phyloP scores from a whole-genome alignment of 495 filamentous ascomycete species.

The Gamarada debralockiae region DNA sequence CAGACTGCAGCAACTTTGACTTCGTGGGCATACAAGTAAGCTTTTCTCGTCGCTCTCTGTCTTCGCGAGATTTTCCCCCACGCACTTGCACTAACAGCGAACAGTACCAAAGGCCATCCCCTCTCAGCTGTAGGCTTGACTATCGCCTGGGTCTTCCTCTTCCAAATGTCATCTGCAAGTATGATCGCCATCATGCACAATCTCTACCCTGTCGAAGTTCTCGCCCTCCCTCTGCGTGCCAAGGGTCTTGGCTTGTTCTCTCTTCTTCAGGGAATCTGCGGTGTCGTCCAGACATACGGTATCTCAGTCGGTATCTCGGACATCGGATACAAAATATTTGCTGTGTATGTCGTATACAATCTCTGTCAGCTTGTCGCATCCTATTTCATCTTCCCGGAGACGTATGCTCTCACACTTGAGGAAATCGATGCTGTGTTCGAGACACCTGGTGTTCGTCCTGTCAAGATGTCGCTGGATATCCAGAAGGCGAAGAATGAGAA shows the following conservation, averaged over 20 bases:
- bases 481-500: conserved; percentile 39
- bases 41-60: neutral
- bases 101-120: conserved; percentile 13
- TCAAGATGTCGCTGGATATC: conserved; percentile 43
- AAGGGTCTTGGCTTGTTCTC: conserved; percentile 42
- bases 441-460: conserved; percentile 37
- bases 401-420: conserved; percentile 33
- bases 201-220: conserved; percentile 37
- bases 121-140: conserved; percentile 29
- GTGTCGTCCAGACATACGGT: conserved; percentile 35
- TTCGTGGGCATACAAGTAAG: conserved; percentile 32
- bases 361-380: conserved; percentile 32
- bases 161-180: conserved; percentile 36
- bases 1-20: conserved; percentile 38
- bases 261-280: conserved; percentile 35
- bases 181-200: conserved; percentile 43
- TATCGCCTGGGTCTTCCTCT: conserved; percentile 39
- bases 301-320: conserved; percentile 39
- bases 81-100: too few species aligned
- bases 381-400: conserved; percentile 42
- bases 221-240: conserved; percentile 35
- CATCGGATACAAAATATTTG: conserved; percentile 42
- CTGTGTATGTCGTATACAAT: conserved; percentile 42
- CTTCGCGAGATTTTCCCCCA: conserved; percentile 7
- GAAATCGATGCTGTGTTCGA: conserved; percentile 44